Conservation (phyloP, 495 filamentous ascomycete genomes). For the Xanthoparmelia taractica region DNA sequence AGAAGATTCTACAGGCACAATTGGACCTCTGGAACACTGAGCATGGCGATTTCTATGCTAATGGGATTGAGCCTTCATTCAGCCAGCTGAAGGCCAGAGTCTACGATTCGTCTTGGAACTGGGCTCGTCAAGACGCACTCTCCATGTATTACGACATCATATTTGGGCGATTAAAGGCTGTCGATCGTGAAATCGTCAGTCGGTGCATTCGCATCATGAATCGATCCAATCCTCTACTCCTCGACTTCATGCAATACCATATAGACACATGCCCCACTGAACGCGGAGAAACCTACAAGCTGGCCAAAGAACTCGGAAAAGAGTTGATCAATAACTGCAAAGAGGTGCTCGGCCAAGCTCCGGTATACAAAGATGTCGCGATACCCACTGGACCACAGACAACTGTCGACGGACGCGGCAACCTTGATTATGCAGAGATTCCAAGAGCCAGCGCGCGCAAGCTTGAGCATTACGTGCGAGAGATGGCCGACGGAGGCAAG, state of each 20-base stretch:
- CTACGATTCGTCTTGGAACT: slow-evolving; percentile 99
- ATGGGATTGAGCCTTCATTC: slow-evolving; percentile 90
- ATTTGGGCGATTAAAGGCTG: slow-evolving; percentile 83
- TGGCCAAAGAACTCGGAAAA: slow-evolving; percentile 91
- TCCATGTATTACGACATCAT: slow-evolving; percentile 99
- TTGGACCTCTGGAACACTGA: slow-evolving; percentile 91
- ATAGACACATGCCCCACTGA: slow-evolving; percentile 98
- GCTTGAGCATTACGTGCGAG: slow-evolving; percentile 94
- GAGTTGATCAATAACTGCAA: slow-evolving; percentile 97
- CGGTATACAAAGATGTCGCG: slow-evolving; percentile 91
- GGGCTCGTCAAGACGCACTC: slow-evolving; percentile 93
- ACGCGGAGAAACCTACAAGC: slow-evolving; percentile 90
- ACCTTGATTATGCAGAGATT: slow-evolving; percentile 79
- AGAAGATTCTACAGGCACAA: slow-evolving; percentile 80
- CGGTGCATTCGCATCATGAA: slow-evolving; percentile 99
- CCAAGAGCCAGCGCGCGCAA: slow-evolving; percentile 89
- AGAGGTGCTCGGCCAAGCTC: slow-evolving; percentile 72
- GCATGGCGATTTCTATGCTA: slow-evolving; percentile 92
- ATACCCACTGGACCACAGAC: slow-evolving; percentile 88
- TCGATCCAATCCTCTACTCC: slow-evolving; percentile 84
- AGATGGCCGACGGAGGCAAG: slow-evolving; percentile 97
- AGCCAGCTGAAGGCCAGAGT: slow-evolving; percentile 86
- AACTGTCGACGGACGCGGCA: slow-evolving; percentile 79
- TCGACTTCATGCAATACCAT: slow-evolving; percentile 99
- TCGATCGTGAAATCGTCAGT: slow-evolving; percentile 97